Percentiles rank a stretch among this genome's conserved stretches.
Conservation (phyloP, 1,139 yeast species). For the Wickerhamiella pararugosa region DNA sequence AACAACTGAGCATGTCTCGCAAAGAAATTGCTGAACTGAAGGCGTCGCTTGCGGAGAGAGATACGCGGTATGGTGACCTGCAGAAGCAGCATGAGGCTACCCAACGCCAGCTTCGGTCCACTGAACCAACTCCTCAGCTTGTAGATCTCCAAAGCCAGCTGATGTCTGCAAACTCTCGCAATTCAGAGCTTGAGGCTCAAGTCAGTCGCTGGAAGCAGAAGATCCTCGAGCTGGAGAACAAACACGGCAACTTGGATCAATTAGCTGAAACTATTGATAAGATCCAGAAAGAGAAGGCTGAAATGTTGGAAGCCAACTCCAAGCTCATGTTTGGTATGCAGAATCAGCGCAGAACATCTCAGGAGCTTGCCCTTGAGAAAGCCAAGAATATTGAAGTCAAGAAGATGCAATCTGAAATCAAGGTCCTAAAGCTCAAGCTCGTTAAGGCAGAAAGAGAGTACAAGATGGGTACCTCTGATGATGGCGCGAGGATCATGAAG, state of each 20-base stretch:
- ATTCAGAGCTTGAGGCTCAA: conserved; percentile 9
- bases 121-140: too few species aligned
- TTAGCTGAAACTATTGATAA: conserved; percentile 10
- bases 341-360: conserved; percentile 6
- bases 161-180: conserved; percentile 16
- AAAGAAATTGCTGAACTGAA: background rate
- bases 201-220: conserved; percentile 14
- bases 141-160: conserved; percentile 7
- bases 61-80: too few species aligned
- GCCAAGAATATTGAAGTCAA: conserved; percentile 12
- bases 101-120: too few species aligned
- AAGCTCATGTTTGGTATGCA: conserved; percentile 11
- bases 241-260: background rate
- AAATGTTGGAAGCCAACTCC: conserved; percentile 11
- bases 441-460: conserved; percentile 13
- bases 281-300: conserved; percentile 15
- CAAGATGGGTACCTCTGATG: conserved; percentile 2
- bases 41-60: too few species aligned
- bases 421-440: conserved; percentile 12
- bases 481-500: conserved; percentile 5
- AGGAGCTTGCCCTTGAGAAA: conserved; percentile 11
- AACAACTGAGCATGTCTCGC: background rate
- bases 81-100: too few species aligned
- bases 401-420: conserved; percentile 13
- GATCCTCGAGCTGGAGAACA: background rate